phyloP scores from a whole-genome alignment of 306 rosid species.

The Pterocarpus santalinus region DNA sequence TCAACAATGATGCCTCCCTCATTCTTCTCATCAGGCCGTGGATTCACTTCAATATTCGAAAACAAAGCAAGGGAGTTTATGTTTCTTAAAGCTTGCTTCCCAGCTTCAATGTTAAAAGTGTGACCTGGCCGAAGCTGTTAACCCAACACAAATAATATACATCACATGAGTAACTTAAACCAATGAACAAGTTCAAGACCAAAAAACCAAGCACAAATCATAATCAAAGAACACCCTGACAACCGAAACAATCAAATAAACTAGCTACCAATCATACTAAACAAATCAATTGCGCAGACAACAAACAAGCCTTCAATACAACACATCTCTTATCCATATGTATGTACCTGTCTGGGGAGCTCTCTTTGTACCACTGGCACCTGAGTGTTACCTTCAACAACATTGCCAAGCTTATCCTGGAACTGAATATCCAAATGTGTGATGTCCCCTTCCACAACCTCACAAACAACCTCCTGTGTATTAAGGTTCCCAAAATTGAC shows the following conservation, averaged over 20 bases:
- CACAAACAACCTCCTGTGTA: slow-evolving; percentile 94
- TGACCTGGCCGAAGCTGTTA: slow-evolving; percentile 83
- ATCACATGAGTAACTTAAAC: slow-evolving; percentile 43
- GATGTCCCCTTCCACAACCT: slow-evolving; percentile 98
- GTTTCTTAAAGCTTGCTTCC: slow-evolving; percentile 95
- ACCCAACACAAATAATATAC: slow-evolving; percentile 47
- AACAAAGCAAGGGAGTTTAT: slow-evolving; percentile 88
- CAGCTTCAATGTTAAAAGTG: slow-evolving; percentile 93
- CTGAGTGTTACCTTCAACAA: slow-evolving; percentile 92
- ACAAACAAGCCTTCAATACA: slow-evolving; percentile 13
- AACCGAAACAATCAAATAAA: slow-evolving; percentile 5
- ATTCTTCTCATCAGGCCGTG: slow-evolving; percentile 90
- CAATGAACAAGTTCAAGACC: neutral
- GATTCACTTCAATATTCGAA: slow-evolving; percentile 97
- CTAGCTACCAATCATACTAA: slow-evolving; percentile 1
- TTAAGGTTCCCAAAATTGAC: slow-evolving; percentile 95
- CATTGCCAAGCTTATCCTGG: slow-evolving; percentile 93
- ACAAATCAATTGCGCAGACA: slow-evolving; percentile 1
- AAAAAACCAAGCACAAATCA: slow-evolving; percentile 32
- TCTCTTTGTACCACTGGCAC: slow-evolving; percentile 79
- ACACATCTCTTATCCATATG: neutral
- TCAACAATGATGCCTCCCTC: slow-evolving; percentile 97
- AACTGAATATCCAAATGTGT: slow-evolving; percentile 82
- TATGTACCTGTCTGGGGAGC: slow-evolving; percentile 82
- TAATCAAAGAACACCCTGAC: slow-evolving; percentile 16